Conservation (phyloP, 169 alveolate species). For the Amoebophrya sp. region DNA sequence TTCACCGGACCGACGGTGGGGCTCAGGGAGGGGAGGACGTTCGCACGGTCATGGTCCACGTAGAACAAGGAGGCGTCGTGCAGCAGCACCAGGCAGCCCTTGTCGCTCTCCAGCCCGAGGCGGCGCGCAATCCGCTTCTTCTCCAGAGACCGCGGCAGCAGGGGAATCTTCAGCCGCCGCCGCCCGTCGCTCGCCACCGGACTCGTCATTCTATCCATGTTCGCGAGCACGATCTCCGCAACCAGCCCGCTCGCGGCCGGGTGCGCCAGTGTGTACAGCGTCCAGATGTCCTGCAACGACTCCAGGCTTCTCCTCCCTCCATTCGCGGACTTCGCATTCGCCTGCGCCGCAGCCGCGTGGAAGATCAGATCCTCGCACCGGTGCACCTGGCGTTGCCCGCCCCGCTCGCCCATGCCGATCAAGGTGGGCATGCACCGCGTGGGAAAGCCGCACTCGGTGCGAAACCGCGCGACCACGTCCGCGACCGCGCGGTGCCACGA, state of each 20-base stretch:
- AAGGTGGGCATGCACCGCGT: neutral
- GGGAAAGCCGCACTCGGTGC: neutral
- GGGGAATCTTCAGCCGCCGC: neutral
- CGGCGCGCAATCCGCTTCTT: neutral
- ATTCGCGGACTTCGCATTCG: neutral
- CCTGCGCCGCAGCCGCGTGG: no score
- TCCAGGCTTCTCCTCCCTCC: neutral
- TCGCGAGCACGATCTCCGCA: neutral
- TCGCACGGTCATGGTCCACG: neutral
- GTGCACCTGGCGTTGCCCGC: neutral
- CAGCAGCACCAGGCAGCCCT: neutral
- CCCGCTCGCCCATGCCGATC: neutral
- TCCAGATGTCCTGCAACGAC: neutral
- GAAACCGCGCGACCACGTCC: neutral
- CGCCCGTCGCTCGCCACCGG: neutral
- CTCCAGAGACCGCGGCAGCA: neutral
- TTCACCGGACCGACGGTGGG: no score
- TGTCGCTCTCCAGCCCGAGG: neutral
- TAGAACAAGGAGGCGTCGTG: neutral
- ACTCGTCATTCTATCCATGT: neutral
- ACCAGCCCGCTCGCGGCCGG: neutral
- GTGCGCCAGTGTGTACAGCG: neutral
- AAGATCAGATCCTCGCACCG: neutral
- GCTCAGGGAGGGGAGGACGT: neutral
- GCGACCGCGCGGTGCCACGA: neutral